Evolutionary conservation across 2,329 filamentous ascomycete genomes (phyloP).

Genomic region (Fusarium duplospermum): DNA sequence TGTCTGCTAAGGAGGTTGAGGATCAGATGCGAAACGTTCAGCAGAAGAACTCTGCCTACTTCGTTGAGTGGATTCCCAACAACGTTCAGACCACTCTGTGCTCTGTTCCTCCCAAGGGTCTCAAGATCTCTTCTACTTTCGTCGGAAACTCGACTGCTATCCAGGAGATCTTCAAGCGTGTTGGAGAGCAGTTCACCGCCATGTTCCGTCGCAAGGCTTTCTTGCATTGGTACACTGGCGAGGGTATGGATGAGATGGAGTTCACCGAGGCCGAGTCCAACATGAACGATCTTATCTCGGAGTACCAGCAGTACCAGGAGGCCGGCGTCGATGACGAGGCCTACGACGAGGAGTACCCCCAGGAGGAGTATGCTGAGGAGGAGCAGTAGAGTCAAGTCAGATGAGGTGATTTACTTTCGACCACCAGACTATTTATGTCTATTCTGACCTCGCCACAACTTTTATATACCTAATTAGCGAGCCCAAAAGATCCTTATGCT

Average conservation of each 20-base stretch:
- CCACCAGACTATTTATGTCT: not conserved
- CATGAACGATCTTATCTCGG: not conserved
- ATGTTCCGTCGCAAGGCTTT: slow-evolving; percentile 1
- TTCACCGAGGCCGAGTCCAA: not conserved
- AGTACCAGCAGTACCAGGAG: slow-evolving; percentile 1
- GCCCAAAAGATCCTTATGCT: not conserved
- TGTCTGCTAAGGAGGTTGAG: not conserved
- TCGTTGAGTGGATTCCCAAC: not conserved
- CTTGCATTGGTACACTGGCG: slow-evolving; percentile 1
- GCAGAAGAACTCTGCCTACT: slow-evolving; percentile 1
- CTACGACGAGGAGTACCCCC: slow-evolving; percentile 1
- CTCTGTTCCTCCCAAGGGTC: not conserved
- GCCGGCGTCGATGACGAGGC: not conserved
- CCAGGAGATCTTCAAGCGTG: not conserved
- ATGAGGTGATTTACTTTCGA: not conserved
- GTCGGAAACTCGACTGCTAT: not conserved
- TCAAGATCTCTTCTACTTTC: not conserved
- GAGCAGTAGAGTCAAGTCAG: not conserved
- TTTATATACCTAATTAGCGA: not conserved
- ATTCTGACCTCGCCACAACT: not conserved
- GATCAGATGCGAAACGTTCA: not conserved
- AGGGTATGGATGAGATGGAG: not conserved
- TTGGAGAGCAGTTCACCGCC: not conserved
- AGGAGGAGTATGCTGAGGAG: not conserved
- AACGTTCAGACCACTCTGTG: not conserved